Percentiles rank a stretch among this genome's conserved stretches.
phyloP scores from a whole-genome alignment of 2,329 filamentous ascomycete species.

The Exserohilum turcica region DNA sequence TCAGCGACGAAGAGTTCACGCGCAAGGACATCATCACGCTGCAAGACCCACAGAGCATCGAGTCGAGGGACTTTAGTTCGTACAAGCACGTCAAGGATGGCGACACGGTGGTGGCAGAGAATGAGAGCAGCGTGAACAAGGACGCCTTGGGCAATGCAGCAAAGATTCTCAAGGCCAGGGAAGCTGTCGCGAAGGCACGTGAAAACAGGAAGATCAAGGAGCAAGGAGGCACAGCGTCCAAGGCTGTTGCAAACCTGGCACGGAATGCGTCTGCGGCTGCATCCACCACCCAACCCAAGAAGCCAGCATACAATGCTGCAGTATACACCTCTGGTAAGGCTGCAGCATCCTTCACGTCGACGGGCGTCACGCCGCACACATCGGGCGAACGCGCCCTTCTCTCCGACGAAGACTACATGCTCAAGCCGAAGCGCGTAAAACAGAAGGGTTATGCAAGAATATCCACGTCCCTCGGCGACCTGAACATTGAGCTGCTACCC shows the following conservation, averaged over 20 bases:
- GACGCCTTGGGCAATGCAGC: slow-evolving; percentile 75
- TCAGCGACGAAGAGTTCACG: slow-evolving; percentile 84
- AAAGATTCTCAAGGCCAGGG: slow-evolving; percentile 89
- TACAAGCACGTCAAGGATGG: slow-evolving; percentile 93
- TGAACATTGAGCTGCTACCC: slow-evolving; percentile 88
- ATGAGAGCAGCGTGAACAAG: slow-evolving; percentile 74
- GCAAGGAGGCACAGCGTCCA: slow-evolving; percentile 33
- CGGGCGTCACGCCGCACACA: slow-evolving; percentile 89
- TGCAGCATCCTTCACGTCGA: slow-evolving; percentile 93
- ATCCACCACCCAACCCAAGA: slow-evolving; percentile 39
- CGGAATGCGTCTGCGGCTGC: slow-evolving; percentile 37
- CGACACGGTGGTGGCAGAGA: slow-evolving; percentile 72
- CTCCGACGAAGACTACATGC: slow-evolving; percentile 94
- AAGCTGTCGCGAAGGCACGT: slow-evolving; percentile 89
- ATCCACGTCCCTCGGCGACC: slow-evolving; percentile 79
- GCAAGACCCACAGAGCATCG: slow-evolving; percentile 91
- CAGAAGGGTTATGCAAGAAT: slow-evolving; percentile 90
- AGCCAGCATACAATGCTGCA: slow-evolving; percentile 74
- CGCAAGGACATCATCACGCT: slow-evolving; percentile 93
- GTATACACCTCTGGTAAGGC: slow-evolving; percentile 88
- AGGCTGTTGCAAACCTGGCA: slow-evolving; percentile 25
- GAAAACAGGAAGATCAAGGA: slow-evolving; percentile 63
- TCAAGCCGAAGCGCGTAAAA: slow-evolving; percentile 87
- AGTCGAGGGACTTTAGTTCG: slow-evolving; percentile 77
- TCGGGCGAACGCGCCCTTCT: slow-evolving; percentile 84